Evolutionary conservation across 495 filamentous ascomycete species (phyloP), one percentile per base, ranked within the genome.

Genomic region (Podospora appendiculata): DNA sequence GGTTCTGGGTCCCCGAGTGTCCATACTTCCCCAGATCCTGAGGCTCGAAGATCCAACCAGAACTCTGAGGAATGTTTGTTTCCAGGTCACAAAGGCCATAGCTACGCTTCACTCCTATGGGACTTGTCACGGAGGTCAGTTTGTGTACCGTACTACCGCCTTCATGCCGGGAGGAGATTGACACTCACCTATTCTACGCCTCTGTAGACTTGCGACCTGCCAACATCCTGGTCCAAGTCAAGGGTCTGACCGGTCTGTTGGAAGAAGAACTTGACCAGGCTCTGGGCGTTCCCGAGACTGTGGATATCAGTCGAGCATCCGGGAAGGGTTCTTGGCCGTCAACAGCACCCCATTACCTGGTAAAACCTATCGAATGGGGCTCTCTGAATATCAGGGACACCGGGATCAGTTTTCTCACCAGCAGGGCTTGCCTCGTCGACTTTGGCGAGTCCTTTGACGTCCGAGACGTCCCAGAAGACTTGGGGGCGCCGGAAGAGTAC

Each of bases 41-140:
- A 18, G 16, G 5, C 35, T 44, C 17, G 53, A 45, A 3, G 48
- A 59, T 33, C 54, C 54, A 4, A 46, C 11, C 3, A 44, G 13
- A 6, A 6, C 32, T 8, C 42, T 59, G 39, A 61, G 47, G 38
- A 38, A 50, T 13, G 44, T 62, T 9, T 62, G 56, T 16, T 55
- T 44, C 12, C 63, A 70, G 46, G 14, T 63, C 4, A 54, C 54
- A 4, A 8, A 54, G 36, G 63, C 58, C 6, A 55, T 70, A 43
- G 47, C 58, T 32, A 58, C 54, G 34, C 62, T 71, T 0, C 69
- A 70, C 40, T 50, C 49, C 1, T 33, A 51, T 34, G 57, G 56
- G 2, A 62, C 70, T 1, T 65, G 63, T 35, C 69, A 71, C 43
- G 62, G 62, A 13, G 64, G 61, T 61, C 46, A 46, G 54, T 51